Conservation (phyloP, 2,329 filamentous ascomycete species). For the Plectosphaerella plurivora region DNA sequence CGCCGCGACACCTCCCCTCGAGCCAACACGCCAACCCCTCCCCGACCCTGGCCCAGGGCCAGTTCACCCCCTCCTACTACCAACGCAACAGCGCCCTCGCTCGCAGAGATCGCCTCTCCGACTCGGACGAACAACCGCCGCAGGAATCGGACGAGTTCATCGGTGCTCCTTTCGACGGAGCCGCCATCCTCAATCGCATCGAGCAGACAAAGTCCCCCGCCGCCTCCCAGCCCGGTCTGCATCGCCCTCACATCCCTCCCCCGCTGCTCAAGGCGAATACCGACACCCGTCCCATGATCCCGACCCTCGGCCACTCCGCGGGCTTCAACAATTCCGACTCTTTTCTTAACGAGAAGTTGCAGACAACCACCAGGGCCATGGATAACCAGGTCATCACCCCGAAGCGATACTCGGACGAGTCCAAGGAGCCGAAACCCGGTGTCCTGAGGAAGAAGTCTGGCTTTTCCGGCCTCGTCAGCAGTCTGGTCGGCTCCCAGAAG, state of each 20-base stretch:
- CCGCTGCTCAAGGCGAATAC: constrained; percentile 45
- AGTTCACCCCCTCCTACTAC: constrained; percentile 37
- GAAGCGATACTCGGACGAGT: constrained; percentile 79
- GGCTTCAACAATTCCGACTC: constrained; percentile 55
- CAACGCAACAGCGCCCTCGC: constrained; percentile 19
- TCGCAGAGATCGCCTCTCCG: constrained; percentile 3
- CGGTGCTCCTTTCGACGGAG: constrained; percentile 62
- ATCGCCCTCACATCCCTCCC: constrained; percentile 20
- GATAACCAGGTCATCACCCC: constrained; percentile 48
- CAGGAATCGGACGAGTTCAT: constrained; percentile 52
- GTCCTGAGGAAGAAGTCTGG: constrained; percentile 79
- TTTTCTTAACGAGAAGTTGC: constrained; percentile 43
- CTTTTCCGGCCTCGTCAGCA: constrained; percentile 84
- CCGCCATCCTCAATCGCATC: constrained; percentile 56
- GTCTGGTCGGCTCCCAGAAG: constrained; percentile 76
- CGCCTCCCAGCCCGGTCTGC: constrained; percentile 18
- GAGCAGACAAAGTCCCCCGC: constrained; percentile 43
- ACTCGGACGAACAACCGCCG: constrained; percentile 8
- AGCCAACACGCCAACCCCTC: constrained; percentile 40
- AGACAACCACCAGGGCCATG: constrained; percentile 15
- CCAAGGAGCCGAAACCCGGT: constrained; percentile 55
- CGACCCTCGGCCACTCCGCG: constrained; percentile 59
- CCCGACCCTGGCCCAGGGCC: constrained; percentile 38
- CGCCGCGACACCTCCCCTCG: constrained; percentile 40
- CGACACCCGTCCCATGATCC: constrained; percentile 46